Base-by-base conservation (phyloP, 176 grass and related monocot species). In the Cenchrus americanus region DNA sequence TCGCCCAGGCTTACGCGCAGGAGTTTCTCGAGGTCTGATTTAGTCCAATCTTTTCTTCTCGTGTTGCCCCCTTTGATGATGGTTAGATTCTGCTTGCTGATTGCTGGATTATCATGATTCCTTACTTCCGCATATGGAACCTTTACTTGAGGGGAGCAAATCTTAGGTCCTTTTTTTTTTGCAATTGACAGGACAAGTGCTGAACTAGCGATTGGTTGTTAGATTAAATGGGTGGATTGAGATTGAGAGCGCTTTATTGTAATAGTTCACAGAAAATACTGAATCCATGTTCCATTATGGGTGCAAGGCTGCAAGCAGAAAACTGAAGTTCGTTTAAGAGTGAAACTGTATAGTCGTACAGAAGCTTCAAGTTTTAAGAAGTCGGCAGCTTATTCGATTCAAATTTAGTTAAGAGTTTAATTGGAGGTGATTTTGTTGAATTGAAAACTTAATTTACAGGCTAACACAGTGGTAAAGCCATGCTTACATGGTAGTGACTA, bases 1-100 rank as follows among this genome's bases (percentile, higher is more conserved):
- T 95, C 47, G 93, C 93, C 19, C 87, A 95, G 85, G 91, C 91
- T 42, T 95, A 98, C 66, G 93, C 93, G 54, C 89, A 98, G 80
- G 91, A 95, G 69, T 87, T 98, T 43, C 68, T 98, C 7, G 93
- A 98, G 93, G 96, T 90, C 52, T 53, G 3, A 78, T 70, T 53
- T 42, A 42, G 57, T 47, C 22, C 30, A 14, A 48, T 61, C 14
- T 52, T 24, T 54, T 11, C 10, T 43, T 55, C 22, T 62, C 19
- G 74, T 62, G 46, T 22, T 42, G 5, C 1, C 0, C 5, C 7
- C 14, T 23, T 49, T 80, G 17, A n/a, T 63, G 7, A 58, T 83
- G 27, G n/a, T 44, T 84, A 30, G 50, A 10, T 46, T 41, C 13
- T 70, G 23, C 21, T 67, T 40, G 26, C 43, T 80, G 4, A 42